Base-by-base conservation (phyloP, 768 basidiomycete species). In the Mycena pura region DNA sequence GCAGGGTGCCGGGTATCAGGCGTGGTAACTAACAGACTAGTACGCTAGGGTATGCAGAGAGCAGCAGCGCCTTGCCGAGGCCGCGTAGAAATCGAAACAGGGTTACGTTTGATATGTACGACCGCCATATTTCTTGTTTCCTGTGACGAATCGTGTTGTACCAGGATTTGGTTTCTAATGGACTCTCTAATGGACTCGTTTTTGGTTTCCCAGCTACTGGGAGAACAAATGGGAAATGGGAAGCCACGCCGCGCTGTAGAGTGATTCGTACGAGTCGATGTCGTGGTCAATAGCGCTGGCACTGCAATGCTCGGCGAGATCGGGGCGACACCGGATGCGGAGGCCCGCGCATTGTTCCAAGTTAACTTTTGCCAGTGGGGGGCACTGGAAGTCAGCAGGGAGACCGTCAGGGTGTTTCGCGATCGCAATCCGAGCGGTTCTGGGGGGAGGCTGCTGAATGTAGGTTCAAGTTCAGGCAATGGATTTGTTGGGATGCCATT, bases 291-390 rank as follows among this genome's bases (percentile, higher is more conserved):
- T 48, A 66, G 66, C 48, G 67, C 64, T 2, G 67, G 69, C 6
- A 50, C 14, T 11, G 28, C 8, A 2, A 24, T 71, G 21, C 2
- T 70, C 0, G 69, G 65, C 34, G 74, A 76, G 36, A 53, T 69
- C 2, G 73, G 74, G 48, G 64, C 44, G 19, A 60, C 36, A 0
- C 65, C 62, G 24, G 57, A 67, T 24, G 66, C 66, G 3, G 25
- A 17, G 0, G 74, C 73, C 6, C 59, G 57, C 1, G 57, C 44
- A 0, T 11, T 70, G 62, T 73, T 74, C 14, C 67, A 74, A 0
- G 69, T 70, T 3, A 74, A 75, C 31, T 68, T 72, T 34, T 72
- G n/a, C n/a, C n/a, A n/a, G n/a, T n/a, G 68, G 73, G 68, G 71
- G 2, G 68, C 66, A 5, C 9, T 38, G 10, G 39, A 19, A 6